These are phyloP conservation scores for Albugo candida DNA, from an alignment of 352 stramenopile genomes.

Conservation along the genomic window DNA sequence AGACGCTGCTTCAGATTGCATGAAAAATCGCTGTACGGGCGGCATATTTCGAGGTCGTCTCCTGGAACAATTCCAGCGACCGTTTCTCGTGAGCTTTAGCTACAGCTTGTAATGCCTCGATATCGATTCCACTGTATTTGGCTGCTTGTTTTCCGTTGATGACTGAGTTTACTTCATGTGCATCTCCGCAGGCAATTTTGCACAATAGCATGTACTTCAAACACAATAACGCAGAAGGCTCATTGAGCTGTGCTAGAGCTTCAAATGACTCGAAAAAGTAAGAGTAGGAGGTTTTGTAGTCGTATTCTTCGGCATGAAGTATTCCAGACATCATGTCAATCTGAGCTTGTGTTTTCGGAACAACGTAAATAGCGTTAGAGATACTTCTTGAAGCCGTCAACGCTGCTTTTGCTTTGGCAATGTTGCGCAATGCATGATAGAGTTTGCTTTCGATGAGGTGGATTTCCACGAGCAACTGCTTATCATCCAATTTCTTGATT, in stretches of 20 bases:
- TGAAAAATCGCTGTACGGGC: conserved; percentile 15
- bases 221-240: conserved; percentile 60
- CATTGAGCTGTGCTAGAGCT: conserved; percentile 86
- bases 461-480: conserved; percentile 97
- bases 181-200: conserved; percentile 84
- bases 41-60: conserved; percentile 77
- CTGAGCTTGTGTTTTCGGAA: conserved; percentile 85
- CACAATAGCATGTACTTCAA: conserved; percentile 99
- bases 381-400: conserved; percentile 94
- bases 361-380: conserved; percentile 97
- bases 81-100: conserved; percentile 88
- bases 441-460: conserved; percentile 96
- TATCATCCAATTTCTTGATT: conserved; percentile 99
- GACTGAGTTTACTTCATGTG: conserved; percentile 87
- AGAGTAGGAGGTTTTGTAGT: conserved; percentile 98
- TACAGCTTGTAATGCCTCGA: conserved; percentile 93
- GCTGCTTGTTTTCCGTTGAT: conserved; percentile 92
- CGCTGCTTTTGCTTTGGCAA: conserved; percentile 91
- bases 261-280: conserved; percentile 99
- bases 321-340: conserved; percentile 95
- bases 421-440: conserved; percentile 93
- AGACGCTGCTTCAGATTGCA: not conserved
- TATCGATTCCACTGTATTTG: conserved; percentile 91
- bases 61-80: conserved; percentile 82
- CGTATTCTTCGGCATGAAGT: conserved; percentile 93